Evolutionary conservation across 2,329 filamentous ascomycete species (phyloP).

Genomic region (Aspergillus jensenii): DNA sequence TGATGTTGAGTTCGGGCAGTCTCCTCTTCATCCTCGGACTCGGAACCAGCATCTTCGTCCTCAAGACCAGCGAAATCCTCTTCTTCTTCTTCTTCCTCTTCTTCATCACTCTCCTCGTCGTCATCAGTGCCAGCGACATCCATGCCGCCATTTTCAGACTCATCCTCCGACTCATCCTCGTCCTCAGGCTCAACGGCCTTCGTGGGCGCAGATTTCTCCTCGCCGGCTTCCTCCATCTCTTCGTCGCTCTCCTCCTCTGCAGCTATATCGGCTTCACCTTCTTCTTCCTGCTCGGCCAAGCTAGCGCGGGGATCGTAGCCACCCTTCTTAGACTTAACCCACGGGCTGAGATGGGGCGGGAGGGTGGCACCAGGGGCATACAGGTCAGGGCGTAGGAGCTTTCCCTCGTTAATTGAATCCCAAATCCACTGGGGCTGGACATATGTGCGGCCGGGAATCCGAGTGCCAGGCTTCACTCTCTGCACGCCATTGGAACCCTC

Average conservation of each 20-base stretch:
- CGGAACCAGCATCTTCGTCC: constrained; percentile 46
- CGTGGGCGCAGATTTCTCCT: constrained; percentile 21
- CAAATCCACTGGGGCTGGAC: constrained; percentile 98
- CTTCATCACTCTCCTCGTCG: constrained; percentile 49
- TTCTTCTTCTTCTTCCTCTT: constrained; percentile 44
- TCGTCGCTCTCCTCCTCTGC: constrained; percentile 55
- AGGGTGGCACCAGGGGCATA: constrained; percentile 88
- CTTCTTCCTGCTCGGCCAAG: constrained; percentile 82
- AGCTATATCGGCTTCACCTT: constrained; percentile 75
- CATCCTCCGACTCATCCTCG: constrained; percentile 46
- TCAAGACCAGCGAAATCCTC: constrained; percentile 54
- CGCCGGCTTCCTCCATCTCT: constrained; percentile 36
- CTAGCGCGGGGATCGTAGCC: constrained; percentile 88
- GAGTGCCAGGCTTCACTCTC: constrained; percentile 60
- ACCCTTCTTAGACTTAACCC: constrained; percentile 82
- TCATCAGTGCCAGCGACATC: constrained; percentile 49
- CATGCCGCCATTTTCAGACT: constrained; percentile 50
- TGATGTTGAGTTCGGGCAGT: constrained; percentile 71
- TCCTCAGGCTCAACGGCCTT: constrained; percentile 40
- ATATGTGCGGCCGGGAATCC: constrained; percentile 89
- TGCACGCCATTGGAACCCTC: constrained; percentile 38
- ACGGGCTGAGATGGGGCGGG: constrained; percentile 92
- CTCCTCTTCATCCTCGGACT: constrained; percentile 60
- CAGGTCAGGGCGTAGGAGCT: constrained; percentile 79
- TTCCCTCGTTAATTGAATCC: constrained; percentile 92